Percentiles rank a stretch among this genome's conserved stretches.
Evolutionary conservation across 768 basidiomycete genomes (phyloP).

Genomic region (Russula brevipes): DNA sequence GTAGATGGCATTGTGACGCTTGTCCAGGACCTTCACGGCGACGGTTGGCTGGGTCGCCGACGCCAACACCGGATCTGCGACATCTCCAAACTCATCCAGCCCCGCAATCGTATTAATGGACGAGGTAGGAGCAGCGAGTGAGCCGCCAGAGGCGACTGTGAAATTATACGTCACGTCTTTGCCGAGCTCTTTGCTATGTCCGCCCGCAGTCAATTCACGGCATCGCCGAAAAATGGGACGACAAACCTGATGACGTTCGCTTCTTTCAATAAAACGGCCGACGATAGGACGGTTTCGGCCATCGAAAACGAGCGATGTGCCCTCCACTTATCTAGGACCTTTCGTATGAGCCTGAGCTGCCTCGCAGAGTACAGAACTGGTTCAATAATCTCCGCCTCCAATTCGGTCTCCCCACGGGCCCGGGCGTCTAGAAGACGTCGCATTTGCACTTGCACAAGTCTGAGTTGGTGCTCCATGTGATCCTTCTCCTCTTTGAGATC

Average conservation of each 20-base stretch:
- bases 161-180: constrained; percentile 93
- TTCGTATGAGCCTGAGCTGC: constrained; percentile 77
- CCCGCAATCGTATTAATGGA: constrained; percentile 83
- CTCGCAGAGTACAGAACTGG: constrained; percentile 76
- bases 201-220: constrained; percentile 1
- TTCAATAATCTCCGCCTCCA: constrained; percentile 60
- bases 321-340: constrained; percentile 82
- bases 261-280: constrained; percentile 85
- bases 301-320: constrained; percentile 82
- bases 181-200: constrained; percentile 69
- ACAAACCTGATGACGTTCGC: constrained; percentile 86
- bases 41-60: constrained; percentile 76
- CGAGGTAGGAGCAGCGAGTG: constrained; percentile 72
- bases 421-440: constrained; percentile 72
- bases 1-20: constrained; percentile 79
- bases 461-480: constrained; percentile 87
- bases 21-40: constrained; percentile 88
- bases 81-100: constrained; percentile 88
- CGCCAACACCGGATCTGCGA: constrained; percentile 74
- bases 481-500: constrained; percentile 87
- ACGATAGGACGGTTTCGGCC: constrained; percentile 83
- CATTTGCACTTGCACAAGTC: constrained; percentile 76
- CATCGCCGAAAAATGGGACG: constrained; percentile 16
- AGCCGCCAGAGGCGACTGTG: constrained; percentile 77
- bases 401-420: constrained; percentile 69